Evolutionary conservation across 2,329 filamentous ascomycete genomes (phyloP), one percentile per base, ranked within the genome.

Genomic region (Pyrenophora graminea): DNA sequence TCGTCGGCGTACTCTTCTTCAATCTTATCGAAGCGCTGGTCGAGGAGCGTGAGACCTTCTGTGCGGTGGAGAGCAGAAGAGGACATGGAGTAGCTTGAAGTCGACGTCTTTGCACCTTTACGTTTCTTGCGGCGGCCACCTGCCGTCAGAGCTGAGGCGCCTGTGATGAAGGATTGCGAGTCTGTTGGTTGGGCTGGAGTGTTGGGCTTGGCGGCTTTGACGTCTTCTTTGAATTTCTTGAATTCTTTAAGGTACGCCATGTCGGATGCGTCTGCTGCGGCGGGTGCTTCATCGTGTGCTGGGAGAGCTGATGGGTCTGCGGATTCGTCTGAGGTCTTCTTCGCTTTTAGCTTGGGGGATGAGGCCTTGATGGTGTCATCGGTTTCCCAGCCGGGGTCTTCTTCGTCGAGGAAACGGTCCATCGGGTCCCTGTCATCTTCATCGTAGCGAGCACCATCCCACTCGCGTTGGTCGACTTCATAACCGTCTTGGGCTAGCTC

Each of bases 171-270:
- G 5, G 88, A 89, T 65, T 89, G 85, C 39, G 87, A 67, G 57
- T 88, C 87, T 3, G 85, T 87, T 13, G 82, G 81, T 1, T 81
- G 79, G 1, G 77, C 74, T 13, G 30, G 67, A 51, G 58, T 56
- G 74, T 77, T 71, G 73, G 61, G 67, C 59, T 65, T 78, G n/a
- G 73, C 72, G 15, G 73, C 63, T 65, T 83, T 84, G 51, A 75
- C 74, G 53, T 92, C 90, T 67, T 89, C 89, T 74, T 97, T 97
- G 81, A 96, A 97, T 69, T 94, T 90, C 64, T 90, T 89, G 77
- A 96, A 97, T 66, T 97, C 89, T 48, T 88, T 85, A 74, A 97
- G 82, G 91, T 94, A 99, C 62, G 90, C 88, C 54, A 90, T 88
- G 48, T 89, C 86, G 13, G 80, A 82, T 2, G 69, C 66, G 30